Evolutionary conservation across 495 filamentous ascomycete species (phyloP), one percentile per base, ranked within the genome.

Genomic region (Penicillium bialowiezense): DNA sequence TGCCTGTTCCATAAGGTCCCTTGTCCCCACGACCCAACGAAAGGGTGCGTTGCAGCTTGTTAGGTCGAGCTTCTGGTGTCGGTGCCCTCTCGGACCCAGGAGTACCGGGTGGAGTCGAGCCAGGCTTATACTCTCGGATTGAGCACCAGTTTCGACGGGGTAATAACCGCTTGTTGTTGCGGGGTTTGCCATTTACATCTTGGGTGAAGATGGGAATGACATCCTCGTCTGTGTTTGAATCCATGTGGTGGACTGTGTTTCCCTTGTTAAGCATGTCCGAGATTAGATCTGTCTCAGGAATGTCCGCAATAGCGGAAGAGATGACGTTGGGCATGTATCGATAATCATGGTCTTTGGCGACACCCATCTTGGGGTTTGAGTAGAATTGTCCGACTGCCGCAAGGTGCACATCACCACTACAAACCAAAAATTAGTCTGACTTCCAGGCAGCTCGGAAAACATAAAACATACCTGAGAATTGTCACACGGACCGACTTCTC

Each of bases 351-450:
- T 96, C 88, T 54, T 90, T 90, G 13, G 87, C 69, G 33, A 96
- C 71, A 18, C 81, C 77, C 26, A 93, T 72, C 54, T 86, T 87
- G 2, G 88, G 84, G 55, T 90, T 95, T 1, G 90, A 91, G 65
- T 91, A 96, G 75, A 98, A 97, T 54, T 95, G 89, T 2, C 95
- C 93, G 21, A 97, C 78, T 1, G 91, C 93, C 5, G 86, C 91
- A 9, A 98, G 76, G 67, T 97, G 91, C 12, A 97, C 93, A 70
- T 98, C 95, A 44, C 93, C 88, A 63, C 83, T 86, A 31, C 18
- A 55, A 23, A 21, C 54, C 40, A 7, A 19, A 32, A 8, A 8
- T 26, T 26, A 26, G 23, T 26, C 23, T 8, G 8, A 8, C 8
- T 4, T 8, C 23, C 23, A 26, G 23, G 23, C 13, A 38, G 7